Conservation (phyloP, 2,329 filamentous ascomycete species). For the Fusarium sp. region DNA sequence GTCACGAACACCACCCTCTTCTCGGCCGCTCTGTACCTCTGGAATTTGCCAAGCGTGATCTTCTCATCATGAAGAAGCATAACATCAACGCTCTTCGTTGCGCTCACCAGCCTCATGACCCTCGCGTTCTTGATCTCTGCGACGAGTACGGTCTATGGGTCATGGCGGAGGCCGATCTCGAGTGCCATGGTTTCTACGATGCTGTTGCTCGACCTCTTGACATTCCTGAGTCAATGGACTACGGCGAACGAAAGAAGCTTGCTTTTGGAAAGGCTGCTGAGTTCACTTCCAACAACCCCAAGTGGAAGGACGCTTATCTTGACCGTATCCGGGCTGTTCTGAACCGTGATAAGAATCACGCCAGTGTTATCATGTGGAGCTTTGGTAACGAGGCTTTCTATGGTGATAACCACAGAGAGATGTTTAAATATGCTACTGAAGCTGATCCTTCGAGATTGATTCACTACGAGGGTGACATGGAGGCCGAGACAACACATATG, state of each 20-base stretch:
- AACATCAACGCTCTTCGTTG: constrained; percentile 79
- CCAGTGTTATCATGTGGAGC: constrained; percentile 79
- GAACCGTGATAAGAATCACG: constrained; percentile 76
- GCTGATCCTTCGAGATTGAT: constrained; percentile 69
- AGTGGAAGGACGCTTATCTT: constrained; percentile 73
- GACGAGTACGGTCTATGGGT: constrained; percentile 76
- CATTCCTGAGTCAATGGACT: constrained; percentile 67
- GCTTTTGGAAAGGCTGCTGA: constrained; percentile 65
- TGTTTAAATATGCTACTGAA: constrained; percentile 71
- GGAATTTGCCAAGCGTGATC: constrained; percentile 70
- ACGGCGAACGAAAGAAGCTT: constrained; percentile 70
- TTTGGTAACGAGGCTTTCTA: constrained; percentile 81
- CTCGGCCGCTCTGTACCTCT: constrained; percentile 72
- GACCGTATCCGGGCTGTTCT: constrained; percentile 75
- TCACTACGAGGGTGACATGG: constrained; percentile 74
- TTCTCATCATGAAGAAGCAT: constrained; percentile 75
- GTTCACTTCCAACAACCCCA: constrained; percentile 70
- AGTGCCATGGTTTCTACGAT: constrained; percentile 67
- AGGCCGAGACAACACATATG: constrained; percentile 72
- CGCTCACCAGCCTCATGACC: constrained; percentile 75
- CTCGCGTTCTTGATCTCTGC: constrained; percentile 67
- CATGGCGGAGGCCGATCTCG: constrained; percentile 63
- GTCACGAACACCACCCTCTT: constrained; percentile 76
- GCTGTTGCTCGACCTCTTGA: constrained; percentile 61
- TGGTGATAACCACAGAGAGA: constrained; percentile 73